A percentile compares a stretch with the other conserved stretches of the same genome.
Conservation (phyloP, 305 asterid genomes). For the Stenogyne calaminthoides region DNA sequence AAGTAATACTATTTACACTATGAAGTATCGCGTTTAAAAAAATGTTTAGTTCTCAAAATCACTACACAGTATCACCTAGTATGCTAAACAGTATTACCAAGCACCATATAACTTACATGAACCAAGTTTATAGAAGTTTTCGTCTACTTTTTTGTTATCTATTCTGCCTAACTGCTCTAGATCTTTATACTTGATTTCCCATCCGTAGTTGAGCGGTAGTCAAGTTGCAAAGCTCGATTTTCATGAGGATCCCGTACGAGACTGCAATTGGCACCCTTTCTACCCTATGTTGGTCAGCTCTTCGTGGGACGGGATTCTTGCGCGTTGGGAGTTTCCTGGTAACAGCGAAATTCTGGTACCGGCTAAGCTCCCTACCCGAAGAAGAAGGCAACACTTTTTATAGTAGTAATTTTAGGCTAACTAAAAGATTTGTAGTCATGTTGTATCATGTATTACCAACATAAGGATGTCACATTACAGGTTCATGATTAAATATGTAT, state of each 20-base stretch:
- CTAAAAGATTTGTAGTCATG: background rate
- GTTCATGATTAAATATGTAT: background rate
- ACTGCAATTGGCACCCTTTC: constrained; percentile 94
- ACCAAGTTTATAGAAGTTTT: too few relatives aligned
- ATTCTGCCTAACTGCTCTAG: background rate
- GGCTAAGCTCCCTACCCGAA: constrained; percentile 32
- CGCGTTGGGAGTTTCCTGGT: constrained; percentile 83
- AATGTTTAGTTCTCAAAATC: too few relatives aligned
- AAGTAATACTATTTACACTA: too few relatives aligned
- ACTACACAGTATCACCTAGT: too few relatives aligned
- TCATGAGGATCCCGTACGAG: constrained; percentile 76
- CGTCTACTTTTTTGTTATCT: background rate
- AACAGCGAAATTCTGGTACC: constrained; percentile 34
- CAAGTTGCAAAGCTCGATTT: constrained; percentile 67
- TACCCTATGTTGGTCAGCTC: constrained; percentile 81
- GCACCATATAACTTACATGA: too few relatives aligned
- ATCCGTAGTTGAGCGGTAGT: constrained; percentile 57
- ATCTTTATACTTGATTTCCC: background rate
- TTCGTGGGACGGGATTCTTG: constrained; percentile 81
- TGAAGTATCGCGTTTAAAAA: too few relatives aligned
- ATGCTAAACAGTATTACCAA: too few relatives aligned
- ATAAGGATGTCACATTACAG: background rate
- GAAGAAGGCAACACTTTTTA: constrained; percentile 36
- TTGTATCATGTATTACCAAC: constrained; percentile 5
- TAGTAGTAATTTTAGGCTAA: constrained; percentile 23